Evolutionary conservation across 164 flowering plant species (phyloP).

Genomic region (Liriodendron chinense): DNA sequence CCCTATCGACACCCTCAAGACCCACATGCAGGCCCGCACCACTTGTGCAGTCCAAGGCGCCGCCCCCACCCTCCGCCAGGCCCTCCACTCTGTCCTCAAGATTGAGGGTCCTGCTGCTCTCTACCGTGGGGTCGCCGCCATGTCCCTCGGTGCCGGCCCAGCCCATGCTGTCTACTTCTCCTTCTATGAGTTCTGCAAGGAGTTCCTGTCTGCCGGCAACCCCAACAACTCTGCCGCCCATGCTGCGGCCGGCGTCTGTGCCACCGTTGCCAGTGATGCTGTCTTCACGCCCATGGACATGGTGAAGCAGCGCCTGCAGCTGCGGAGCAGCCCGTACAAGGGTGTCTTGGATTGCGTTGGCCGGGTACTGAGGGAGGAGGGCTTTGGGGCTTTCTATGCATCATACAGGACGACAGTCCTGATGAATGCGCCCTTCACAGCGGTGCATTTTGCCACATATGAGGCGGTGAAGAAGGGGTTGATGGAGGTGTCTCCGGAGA

Average conservation of each 20-base stretch:
- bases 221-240: slow-evolving; percentile 40
- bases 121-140: slow-evolving; percentile 66
- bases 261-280: slow-evolving; percentile 67
- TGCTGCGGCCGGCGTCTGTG: slow-evolving; percentile 54
- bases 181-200: slow-evolving; percentile 52
- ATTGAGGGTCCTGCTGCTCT: slow-evolving; percentile 45
- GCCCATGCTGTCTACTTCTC: slow-evolving; percentile 81
- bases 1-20: slow-evolving; percentile 54
- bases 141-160: slow-evolving; percentile 75
- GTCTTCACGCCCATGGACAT: slow-evolving; percentile 73
- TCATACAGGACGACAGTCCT: slow-evolving; percentile 68
- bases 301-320: slow-evolving; percentile 73
- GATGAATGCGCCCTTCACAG: slow-evolving; percentile 77
- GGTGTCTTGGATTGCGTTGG: slow-evolving; percentile 51
- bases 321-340: slow-evolving; percentile 49
- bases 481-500: slow-evolving; percentile 44
- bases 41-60: slow-evolving; percentile 1
- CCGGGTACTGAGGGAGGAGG: slow-evolving; percentile 53
- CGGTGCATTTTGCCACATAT: slow-evolving; percentile 64
- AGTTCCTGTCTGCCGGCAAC: slow-evolving; percentile 30
- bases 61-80: slow-evolving; percentile 26
- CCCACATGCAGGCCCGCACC: slow-evolving; percentile 44
- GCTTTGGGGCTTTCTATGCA: slow-evolving; percentile 53
- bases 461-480: slow-evolving; percentile 56
- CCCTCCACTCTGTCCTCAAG: slow-evolving; percentile 38